Evolutionary conservation across 148 eudicot species (phyloP), one percentile per base, ranked within the genome.

Genomic region (Rhododendron kiyosumense): DNA sequence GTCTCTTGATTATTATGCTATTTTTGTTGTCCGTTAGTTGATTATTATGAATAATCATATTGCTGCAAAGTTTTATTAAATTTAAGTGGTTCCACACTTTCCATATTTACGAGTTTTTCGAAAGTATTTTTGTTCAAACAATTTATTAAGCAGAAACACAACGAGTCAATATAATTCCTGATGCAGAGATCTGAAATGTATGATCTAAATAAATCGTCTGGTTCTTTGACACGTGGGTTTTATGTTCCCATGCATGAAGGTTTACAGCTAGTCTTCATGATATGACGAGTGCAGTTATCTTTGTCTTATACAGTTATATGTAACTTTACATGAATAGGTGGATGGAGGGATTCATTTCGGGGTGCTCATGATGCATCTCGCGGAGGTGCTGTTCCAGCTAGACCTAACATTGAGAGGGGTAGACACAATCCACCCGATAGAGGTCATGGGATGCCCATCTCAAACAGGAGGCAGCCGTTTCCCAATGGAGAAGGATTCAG

Each of bases 291-390:
- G 65, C 65, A 52, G 45, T 52, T 81, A 61, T 77, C 36, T 54
- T 1, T 67, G 46, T 43, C 51, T 83, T 43, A 38, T 32, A 32
- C 34, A 32, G 34, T 32, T 32, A 32, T 52, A 74, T 78, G 15
- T 59, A 7, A 74, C 81, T 14, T 51, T 59, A 7, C 7, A 26
- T 65, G 22, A 84, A 74, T 86, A 95, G 98, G 93, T 67, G 94
- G 93, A 83, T 91, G 94, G 88, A 89, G 96, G 93, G 89, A 71
- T 80, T 88, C 91, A 84, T 90, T 86, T 79, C 83, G 95, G 86
- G 92, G 91, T 87, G 85, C 86, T 36, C 89, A 87, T 88, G 88
- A 87, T 57, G 85, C 88, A 83, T 76, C 90, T 28, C 86, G 85
- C 81, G 87, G 86, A 77, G 91, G 85, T 77, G 71, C 85, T 61